phyloP scores from a whole-genome alignment of 345 rosid genomes.

The Linum trigynum region DNA sequence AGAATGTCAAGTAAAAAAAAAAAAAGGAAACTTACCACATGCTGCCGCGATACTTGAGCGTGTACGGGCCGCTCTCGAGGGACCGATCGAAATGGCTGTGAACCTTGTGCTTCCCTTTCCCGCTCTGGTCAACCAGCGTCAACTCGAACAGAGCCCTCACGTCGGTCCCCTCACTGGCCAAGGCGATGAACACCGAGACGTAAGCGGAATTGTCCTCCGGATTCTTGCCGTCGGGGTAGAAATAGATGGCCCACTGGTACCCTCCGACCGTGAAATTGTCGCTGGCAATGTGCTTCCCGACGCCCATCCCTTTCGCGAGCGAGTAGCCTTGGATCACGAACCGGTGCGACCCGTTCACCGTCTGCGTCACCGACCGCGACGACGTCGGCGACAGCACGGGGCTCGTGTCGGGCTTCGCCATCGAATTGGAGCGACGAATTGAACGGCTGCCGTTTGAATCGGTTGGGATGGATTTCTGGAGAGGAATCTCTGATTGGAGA shows the following conservation, averaged over 20 bases:
- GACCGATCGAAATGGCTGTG: constrained; percentile 69
- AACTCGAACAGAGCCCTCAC: constrained; percentile 58
- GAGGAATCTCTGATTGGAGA: background rate
- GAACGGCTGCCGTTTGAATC: too few relatives aligned
- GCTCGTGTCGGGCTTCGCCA: background rate
- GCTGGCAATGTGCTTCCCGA: constrained; percentile 59
- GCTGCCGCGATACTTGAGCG: constrained; percentile 50
- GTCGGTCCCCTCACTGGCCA: constrained; percentile 63
- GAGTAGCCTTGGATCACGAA: constrained; percentile 47
- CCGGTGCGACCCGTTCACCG: constrained; percentile 46
- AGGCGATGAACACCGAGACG: constrained; percentile 57
- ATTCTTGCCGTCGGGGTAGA: constrained; percentile 63
- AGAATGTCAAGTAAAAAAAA: background rate
- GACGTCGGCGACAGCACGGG: constrained; percentile 25
- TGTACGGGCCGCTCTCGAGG: constrained; percentile 58
- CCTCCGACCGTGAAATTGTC: constrained; percentile 62
- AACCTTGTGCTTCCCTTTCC: constrained; percentile 59
- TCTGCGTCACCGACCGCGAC: constrained; percentile 44
- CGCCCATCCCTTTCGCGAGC: constrained; percentile 61
- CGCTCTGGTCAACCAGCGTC: constrained; percentile 63
- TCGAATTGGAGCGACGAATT: background rate
- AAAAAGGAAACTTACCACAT: constrained; percentile 32
- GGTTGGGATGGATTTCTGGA: too few relatives aligned
- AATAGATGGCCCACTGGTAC: constrained; percentile 59
- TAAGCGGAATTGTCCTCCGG: constrained; percentile 53